These are phyloP conservation scores for Yarrowia keelungensis DNA, from an alignment of 805 yeast genomes.

Conservation along the genomic window DNA sequence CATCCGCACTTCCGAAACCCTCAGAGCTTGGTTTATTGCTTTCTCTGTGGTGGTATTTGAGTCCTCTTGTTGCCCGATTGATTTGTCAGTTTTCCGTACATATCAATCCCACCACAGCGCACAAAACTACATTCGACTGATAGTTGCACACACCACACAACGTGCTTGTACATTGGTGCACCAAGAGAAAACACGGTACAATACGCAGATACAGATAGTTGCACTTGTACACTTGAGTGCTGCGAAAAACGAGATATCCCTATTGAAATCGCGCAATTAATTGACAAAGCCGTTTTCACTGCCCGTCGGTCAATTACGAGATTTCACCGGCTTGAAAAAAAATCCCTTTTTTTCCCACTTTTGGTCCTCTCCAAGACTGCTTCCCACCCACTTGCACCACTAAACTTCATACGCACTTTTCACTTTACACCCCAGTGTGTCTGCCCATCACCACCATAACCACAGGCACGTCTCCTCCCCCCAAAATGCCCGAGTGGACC, in stretches of 20 bases:
- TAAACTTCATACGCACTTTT: conserved; percentile 28
- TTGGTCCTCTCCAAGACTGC: not conserved
- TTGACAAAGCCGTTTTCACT: not conserved
- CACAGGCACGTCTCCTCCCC: conserved; percentile 10
- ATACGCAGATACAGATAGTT: no score
- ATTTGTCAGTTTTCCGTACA: no score
- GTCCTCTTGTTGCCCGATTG: not conserved
- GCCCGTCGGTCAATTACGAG: not conserved
- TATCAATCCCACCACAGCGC: no score
- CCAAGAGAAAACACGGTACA: no score
- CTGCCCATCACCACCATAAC: not conserved
- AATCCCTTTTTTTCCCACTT: not conserved
- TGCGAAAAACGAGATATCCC: not conserved
- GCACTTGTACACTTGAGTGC: no score
- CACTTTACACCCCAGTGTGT: conserved; percentile 13
- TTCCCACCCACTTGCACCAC: not conserved
- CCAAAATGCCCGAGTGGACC: conserved; percentile 49
- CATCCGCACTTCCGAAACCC: conserved; percentile 37
- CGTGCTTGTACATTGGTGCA: no score
- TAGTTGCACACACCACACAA: no score
- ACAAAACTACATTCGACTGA: no score
- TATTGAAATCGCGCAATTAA: not conserved
- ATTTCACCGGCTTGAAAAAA: not conserved
- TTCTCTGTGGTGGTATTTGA: not conserved
- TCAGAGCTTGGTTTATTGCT: conserved; percentile 7